Evolutionary conservation across 2,329 filamentous ascomycete species (phyloP), one percentile per base, ranked within the genome.

Genomic region (Paraphaeosphaeria minitans): DNA sequence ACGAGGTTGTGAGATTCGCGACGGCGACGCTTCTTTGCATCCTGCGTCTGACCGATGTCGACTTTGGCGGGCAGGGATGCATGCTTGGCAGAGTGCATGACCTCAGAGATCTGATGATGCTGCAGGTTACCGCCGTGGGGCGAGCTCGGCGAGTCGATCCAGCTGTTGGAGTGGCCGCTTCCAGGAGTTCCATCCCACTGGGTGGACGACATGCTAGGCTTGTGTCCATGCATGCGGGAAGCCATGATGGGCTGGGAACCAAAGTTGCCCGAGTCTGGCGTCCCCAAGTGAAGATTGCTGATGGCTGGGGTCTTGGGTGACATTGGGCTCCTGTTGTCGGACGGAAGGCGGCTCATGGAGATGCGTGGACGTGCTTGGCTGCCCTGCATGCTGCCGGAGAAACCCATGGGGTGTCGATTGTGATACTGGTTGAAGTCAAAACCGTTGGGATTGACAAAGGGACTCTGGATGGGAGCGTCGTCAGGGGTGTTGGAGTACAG

Each of bases 1-100:
- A 99, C 95, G 41, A 96, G 84, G 74, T 99, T 98, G 80, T 99
- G 95, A 0, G 94, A 98, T 72, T 97, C 95, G 41, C 95, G 86
- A 59, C 95, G 88, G 60, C 93, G 86, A 76, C 94, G 92, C 68
- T 93, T 87, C 85, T 98, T 98, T 70, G 93, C 93, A 75, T 98
- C 95, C 71, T 97, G 93, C 0, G 92, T 89, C 55, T 95, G 91
- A 8, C 77, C 78, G 57, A 82, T 80, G 33, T 80, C 78, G 46
- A 97, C 88, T 80, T 97, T 97, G 35, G 92, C 85, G 1, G 94
- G 94, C 80, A 98, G 89, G 0, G 94, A 97, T 37, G 91, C 90
- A 69, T 91, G 90, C 59, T 92, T 93, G 74, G 91, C 92, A 43
- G 82, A 82, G 73, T 93, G 89, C 74, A 99, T 85, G 53, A 97